Evolutionary conservation across 495 filamentous ascomycete species (phyloP).

Genomic region (Neurospora africana): DNA sequence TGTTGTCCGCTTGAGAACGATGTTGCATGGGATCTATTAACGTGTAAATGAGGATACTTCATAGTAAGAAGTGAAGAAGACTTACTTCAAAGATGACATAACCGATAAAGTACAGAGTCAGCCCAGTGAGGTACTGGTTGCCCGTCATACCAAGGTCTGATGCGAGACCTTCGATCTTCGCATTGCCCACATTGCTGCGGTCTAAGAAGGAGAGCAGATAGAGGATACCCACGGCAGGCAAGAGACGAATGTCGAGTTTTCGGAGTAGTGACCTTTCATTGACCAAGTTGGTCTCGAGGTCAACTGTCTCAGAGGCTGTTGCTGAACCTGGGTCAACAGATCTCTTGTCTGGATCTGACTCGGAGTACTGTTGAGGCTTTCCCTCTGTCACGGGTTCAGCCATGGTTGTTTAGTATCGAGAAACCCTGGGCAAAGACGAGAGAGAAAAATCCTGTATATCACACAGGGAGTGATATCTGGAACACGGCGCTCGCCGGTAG

Average conservation of each 20-base stretch:
- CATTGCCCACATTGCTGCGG: slow-evolving; percentile 56
- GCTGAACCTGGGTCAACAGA: slow-evolving; percentile 2
- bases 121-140: slow-evolving; percentile 59
- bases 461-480: neutral
- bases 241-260: slow-evolving; percentile 52
- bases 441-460: neutral
- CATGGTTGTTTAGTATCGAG: neutral
- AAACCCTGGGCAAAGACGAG: neutral
- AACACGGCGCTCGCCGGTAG: neutral
- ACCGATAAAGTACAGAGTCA: slow-evolving; percentile 67
- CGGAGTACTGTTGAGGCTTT: neutral
- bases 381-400: neutral
- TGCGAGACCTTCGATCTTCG: slow-evolving; percentile 51
- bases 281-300: slow-evolving; percentile 19
- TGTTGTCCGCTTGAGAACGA: slow-evolving; percentile 60
- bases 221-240: slow-evolving; percentile 58
- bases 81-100: slow-evolving; percentile 48
- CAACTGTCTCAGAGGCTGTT: slow-evolving; percentile 14
- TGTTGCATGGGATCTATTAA: slow-evolving; percentile 55
- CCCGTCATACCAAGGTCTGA: slow-evolving; percentile 57
- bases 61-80: neutral
- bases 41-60: neutral
- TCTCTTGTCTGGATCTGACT: slow-evolving; percentile 1
- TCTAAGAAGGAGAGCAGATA: slow-evolving; percentile 69
- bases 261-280: slow-evolving; percentile 54